These are phyloP conservation scores for Globisporangium camurandrum DNA, from an alignment of 352 stramenopile species.

Conservation along the genomic window DNA sequence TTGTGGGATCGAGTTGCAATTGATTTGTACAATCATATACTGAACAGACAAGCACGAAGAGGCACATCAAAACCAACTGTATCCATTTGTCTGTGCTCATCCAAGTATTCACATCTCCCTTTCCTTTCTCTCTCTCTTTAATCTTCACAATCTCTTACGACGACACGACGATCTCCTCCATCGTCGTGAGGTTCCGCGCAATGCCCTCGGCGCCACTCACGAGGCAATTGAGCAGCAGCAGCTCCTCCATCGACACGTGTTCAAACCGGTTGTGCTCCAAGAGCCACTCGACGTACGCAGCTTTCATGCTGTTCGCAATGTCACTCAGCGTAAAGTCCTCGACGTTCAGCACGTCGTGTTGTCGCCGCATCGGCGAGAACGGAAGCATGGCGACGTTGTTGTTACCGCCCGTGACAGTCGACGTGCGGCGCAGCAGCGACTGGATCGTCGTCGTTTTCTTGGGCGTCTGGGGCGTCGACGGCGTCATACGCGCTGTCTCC, in stretches of 20 bases:
- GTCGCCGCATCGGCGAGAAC: slow-evolving; percentile 52
- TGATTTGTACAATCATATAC: too few species aligned
- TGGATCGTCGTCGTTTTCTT: slow-evolving; percentile 17
- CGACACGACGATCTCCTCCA: slow-evolving; percentile 13
- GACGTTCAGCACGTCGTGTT: slow-evolving; percentile 78
- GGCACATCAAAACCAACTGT: too few species aligned
- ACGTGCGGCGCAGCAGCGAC: slow-evolving; percentile 9
- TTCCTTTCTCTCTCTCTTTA: too few species aligned
- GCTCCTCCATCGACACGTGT: slow-evolving; percentile 58
- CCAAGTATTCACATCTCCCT: too few species aligned
- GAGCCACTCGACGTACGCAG: slow-evolving; percentile 59
- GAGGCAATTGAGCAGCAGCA: slow-evolving; percentile 43
- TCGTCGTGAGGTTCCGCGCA: slow-evolving; percentile 14
- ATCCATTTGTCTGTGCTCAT: too few species aligned
- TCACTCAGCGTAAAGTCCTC: slow-evolving; percentile 70
- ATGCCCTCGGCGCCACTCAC: slow-evolving; percentile 44
- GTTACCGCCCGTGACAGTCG: slow-evolving; percentile 6
- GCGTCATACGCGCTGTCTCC: slow-evolving; percentile 1
- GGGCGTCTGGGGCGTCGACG: slow-evolving; percentile 15
- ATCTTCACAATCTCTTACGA: slow-evolving; percentile 7
- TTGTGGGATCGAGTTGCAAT: too few species aligned
- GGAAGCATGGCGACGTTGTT: neutral
- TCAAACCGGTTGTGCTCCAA: slow-evolving; percentile 51
- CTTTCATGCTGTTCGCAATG: slow-evolving; percentile 64
- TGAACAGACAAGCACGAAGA: too few species aligned